phyloP scores from a whole-genome alignment of 2,329 filamentous ascomycete species.

The Hymenoscyphus infarciens region DNA sequence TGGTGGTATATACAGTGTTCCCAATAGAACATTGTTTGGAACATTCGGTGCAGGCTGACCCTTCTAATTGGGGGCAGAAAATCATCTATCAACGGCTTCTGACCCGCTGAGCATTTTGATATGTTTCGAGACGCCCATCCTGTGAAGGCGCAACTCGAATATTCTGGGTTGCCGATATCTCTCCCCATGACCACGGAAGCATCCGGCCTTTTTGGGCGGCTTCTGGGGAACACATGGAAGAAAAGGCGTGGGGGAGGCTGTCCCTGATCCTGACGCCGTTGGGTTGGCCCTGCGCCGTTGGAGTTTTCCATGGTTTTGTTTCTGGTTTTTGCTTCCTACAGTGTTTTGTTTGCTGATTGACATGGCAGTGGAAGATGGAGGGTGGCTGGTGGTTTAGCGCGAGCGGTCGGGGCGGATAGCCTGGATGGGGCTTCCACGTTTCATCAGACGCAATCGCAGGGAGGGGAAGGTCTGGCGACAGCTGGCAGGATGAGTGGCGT shows the following conservation, averaged over 20 bases:
- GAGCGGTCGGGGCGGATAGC: background rate
- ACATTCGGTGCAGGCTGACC: background rate
- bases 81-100: background rate
- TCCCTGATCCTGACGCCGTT: background rate
- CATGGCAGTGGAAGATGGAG: background rate
- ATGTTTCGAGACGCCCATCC: background rate
- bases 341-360: background rate
- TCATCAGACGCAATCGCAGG: constrained; percentile 1
- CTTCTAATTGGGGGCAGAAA: background rate
- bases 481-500: constrained; percentile 3
- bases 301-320: background rate
- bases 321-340: background rate
- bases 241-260: background rate
- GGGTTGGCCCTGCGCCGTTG: background rate
- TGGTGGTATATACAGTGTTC: background rate
- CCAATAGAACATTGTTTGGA: background rate
- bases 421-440: background rate
- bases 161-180: background rate
- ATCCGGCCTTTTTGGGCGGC: background rate
- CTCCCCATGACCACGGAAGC: background rate
- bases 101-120: background rate
- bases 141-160: background rate
- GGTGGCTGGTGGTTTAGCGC: background rate
- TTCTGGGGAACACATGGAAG: constrained; percentile 1
- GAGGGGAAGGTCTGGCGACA: background rate